Evolutionary conservation across 2,329 filamentous ascomycete genomes (phyloP), one percentile per base, ranked within the genome.

Genomic region (Trichoderma citrinoviride): DNA sequence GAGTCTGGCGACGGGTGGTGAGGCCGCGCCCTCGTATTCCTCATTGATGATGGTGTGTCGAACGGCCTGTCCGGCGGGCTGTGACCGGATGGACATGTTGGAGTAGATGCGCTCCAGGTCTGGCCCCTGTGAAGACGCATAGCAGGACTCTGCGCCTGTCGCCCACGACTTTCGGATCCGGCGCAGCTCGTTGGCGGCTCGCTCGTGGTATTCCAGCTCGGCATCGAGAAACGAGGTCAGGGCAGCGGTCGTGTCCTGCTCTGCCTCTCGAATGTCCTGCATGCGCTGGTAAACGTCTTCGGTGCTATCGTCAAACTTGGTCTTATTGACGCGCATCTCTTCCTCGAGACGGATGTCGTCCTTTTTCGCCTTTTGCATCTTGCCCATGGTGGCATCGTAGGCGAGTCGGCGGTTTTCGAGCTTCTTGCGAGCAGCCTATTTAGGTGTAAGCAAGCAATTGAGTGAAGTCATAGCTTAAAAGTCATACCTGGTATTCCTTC

Each of bases 271-370:
- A 79, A 98, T 96, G 73, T 98, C 94, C 77, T 96, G 87, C 95
- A 98, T 98, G 63, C 94, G 86, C 66, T 94, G 87, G 71, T 89
- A 85, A 62, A 98, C 93, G 72, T 98, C 94, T 73, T 98, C 94
- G 73, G 86, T 95, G 17, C 92, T 90, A 80, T 98, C 95, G 74
- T 98, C 95, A 74, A 97, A 98, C 79, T 98, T 98, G 71, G 92
- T 91, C 77, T 96, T 96, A 76, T 95, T 92, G 29, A 88, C 85
- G 64, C 94, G 90, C 61, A 97, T 85, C 77, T 98, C 94, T 75
- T 98, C 94, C 77, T 98, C 95, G 64, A 95, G 84, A 67, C 92
- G 85, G 80, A 95, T 96, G 75, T 98, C 94, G 73, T 98, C 94
- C 72, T 90, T 92, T 81, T 96, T 96, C 25, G 90, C 88, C 78